These are phyloP conservation scores for Debaryomycetaceae sp. DNA, from an alignment of 1,139 yeast genomes.

Conservation along the genomic window DNA sequence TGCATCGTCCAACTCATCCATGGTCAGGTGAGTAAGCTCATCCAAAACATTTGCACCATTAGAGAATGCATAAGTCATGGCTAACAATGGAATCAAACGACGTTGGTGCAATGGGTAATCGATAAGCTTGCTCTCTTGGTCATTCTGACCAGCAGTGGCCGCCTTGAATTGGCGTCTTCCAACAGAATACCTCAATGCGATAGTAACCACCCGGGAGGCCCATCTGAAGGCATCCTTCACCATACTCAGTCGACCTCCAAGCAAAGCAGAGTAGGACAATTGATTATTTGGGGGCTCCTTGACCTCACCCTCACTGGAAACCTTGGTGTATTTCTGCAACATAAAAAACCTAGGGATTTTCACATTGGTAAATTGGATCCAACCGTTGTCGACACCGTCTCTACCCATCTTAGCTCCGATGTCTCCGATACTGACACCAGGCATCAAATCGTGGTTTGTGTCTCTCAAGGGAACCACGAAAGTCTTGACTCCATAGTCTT, in stretches of 20 bases:
- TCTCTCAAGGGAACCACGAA: slow-evolving; percentile 48
- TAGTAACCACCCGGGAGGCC: slow-evolving; percentile 39
- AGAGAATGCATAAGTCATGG: slow-evolving; percentile 40
- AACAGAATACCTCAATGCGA: slow-evolving; percentile 44
- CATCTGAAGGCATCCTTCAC: slow-evolving; percentile 43
- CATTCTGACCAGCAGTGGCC: slow-evolving; percentile 17
- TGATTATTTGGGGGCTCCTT: slow-evolving; percentile 45
- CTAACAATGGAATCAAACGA: slow-evolving; percentile 44
- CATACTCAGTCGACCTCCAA: slow-evolving; percentile 46
- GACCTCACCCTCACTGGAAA: slow-evolving; percentile 38
- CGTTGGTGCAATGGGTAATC: slow-evolving; percentile 49
- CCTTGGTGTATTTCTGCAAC: slow-evolving; percentile 49
- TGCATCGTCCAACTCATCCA: slow-evolving; percentile 33
- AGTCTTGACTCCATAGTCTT: slow-evolving; percentile 50
- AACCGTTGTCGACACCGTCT: slow-evolving; percentile 49
- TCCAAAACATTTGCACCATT: slow-evolving; percentile 40
- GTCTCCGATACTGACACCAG: slow-evolving; percentile 45
- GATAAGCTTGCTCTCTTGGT: slow-evolving; percentile 37
- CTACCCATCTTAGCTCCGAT: slow-evolving; percentile 51
- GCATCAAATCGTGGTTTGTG: slow-evolving; percentile 39
- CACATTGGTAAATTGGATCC: slow-evolving; percentile 47
- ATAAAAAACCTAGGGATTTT: slow-evolving; percentile 45
- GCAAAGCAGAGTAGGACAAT: slow-evolving; percentile 44
- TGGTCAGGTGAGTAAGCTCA: slow-evolving; percentile 25
- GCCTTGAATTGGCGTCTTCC: slow-evolving; percentile 45